Evolutionary conservation across 2,329 filamentous ascomycete species (phyloP), one percentile per base, ranked within the genome.

Genomic region (Paecilomyces sp.): DNA sequence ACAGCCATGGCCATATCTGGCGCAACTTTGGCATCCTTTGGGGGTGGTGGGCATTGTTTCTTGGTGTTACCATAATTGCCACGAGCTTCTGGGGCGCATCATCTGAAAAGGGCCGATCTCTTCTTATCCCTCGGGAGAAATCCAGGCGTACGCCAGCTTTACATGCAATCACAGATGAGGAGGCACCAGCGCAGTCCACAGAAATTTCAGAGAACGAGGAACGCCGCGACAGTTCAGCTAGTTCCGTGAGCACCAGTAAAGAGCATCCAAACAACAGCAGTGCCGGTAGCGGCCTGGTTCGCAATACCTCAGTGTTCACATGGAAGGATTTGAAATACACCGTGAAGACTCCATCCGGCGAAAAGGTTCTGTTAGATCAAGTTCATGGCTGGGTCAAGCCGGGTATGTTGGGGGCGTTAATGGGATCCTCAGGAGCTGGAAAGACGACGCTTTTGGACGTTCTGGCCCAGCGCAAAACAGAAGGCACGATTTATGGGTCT

Each of bases 301-400:
- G 81, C 25, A 89, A 89, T 70, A 87, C 83, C 0, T 87, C 85
- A 0, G 79, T 89, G 0, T 90, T 91, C 65, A 91, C 88, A 0
- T 92, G 88, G 87, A 88, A 88, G 68, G 82, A 90, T 60, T 81
- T 92, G 22, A 81, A 77, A 0, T 91, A 91, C 67, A 88, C 84
- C 0, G 88, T 92, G 60, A 82, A 85, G 64, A 86, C 83, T 0
- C 79, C 82, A 0, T 71, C 74, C 0, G 84, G 83, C 2, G 73
- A 76, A 56, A 80, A 82, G 11, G 76, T 83, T 64, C 77, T 90
- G 1, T 76, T 90, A 28, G 85, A 89, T 66, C 80, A 87, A 12
- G 83, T 92, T 53, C 85, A 82, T 60, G 90, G 90, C 0, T 92
- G 90, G 69, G 89, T 87, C 1, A 91, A 91, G 67, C 90, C 90